A percentile compares a stretch with the other conserved stretches of the same genome.
Evolutionary conservation across 1,284 basidiomycete genomes (phyloP).

Genomic region (Fomes fomentarius): DNA sequence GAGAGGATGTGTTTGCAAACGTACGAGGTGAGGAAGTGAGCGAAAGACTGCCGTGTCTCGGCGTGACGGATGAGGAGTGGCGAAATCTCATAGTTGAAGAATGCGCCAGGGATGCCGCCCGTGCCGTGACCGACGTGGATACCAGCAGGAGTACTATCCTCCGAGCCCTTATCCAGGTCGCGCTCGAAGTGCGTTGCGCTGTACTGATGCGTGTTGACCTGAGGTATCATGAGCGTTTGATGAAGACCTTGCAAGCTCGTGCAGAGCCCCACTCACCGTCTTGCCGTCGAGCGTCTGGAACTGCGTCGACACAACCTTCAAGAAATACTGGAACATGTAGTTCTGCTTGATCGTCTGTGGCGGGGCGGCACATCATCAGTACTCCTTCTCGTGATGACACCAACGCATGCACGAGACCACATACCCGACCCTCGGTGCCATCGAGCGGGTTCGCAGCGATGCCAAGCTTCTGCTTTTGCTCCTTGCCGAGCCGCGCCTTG

Average conservation of each 20-base stretch:
- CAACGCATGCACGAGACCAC: constrained; percentile 17
- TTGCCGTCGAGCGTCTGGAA: constrained; percentile 84
- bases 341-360: constrained; percentile 66
- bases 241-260: neutral
- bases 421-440: constrained; percentile 65
- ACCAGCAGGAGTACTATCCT: constrained; percentile 70
- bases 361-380: constrained; percentile 32
- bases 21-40: constrained; percentile 95
- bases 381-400: neutral
- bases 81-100: constrained; percentile 99
- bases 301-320: constrained; percentile 95
- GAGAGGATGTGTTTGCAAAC: too few relatives aligned
- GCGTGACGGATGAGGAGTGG: constrained; percentile 91
- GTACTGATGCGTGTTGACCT: constrained; percentile 89
- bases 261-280: constrained; percentile 52
- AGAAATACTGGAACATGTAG: constrained; percentile 97
- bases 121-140: constrained; percentile 83
- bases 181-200: constrained; percentile 96
- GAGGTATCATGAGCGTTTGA: neutral
- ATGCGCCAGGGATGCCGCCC: constrained; percentile 83
- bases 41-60: constrained; percentile 93
- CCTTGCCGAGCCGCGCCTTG: constrained; percentile 63
- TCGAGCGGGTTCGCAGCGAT: constrained; percentile 83
- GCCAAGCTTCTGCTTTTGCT: constrained; percentile 79
- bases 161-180: constrained; percentile 68